Evolutionary conservation across 164 flowering plant genomes (phyloP), one percentile per base, ranked within the genome.

Genomic region (Vitis riparia): DNA sequence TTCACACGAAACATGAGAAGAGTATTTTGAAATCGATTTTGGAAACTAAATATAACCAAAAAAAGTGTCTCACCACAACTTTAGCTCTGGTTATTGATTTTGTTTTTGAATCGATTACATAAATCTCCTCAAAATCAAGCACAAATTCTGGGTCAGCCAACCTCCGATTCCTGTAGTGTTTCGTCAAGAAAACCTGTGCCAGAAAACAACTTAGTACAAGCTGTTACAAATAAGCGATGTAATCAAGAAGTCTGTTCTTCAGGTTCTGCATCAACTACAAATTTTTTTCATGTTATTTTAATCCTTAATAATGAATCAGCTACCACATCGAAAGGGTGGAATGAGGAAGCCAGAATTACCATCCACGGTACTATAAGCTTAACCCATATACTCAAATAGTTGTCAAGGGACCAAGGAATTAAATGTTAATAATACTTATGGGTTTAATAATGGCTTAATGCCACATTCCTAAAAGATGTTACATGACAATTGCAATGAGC

Each of bases 111-210:
- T 91, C 99, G 63, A 95, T 84, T n/a, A 90, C 93, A 79, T 92
- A 92, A 15, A 95, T 95, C 81, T 93, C 99, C 76, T 95, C 98
- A 82, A 91, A 92, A 78, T 95, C 99, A 2, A 95, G 83, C 55
- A 90, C 87, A 78, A 95, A 95, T 12, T 95, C 98, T 9, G 93
- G 87, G 73, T 93, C 99, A 30, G 81, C 82, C 37, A 76, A 55
- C 78, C 97, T 87, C 67, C 97, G 78, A 73, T 95, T 95, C 69
- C 89, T 85, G 84, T 86, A 92, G 75, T 95, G 99, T 75, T 92
- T 95, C 16, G 88, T 86, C 85, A 95, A 80, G 84, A 93, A 91
- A 67, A 95, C 89, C 97, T 95, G 87, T 66, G 71, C 57, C 50
- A 72, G 9, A 71, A 19, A 67, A 55, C 13, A 71, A 56, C 8